Evolutionary conservation across 345 rosid species (phyloP).

Genomic region (Citrus australasica): DNA sequence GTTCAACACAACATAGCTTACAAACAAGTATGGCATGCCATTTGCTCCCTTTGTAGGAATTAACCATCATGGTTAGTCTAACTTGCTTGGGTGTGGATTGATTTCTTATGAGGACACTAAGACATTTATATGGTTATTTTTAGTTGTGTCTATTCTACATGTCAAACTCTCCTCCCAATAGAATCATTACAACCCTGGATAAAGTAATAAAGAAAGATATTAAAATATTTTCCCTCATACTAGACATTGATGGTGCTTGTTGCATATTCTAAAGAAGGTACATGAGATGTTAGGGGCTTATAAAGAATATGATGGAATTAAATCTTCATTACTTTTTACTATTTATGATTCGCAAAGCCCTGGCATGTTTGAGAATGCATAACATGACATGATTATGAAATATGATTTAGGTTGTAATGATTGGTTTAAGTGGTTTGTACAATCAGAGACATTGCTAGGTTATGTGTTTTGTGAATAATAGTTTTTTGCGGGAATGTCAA

Average conservation of each 20-base stretch:
- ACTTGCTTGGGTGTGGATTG: too few species aligned
- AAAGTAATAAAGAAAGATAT: background rate
- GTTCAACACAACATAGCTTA: too few species aligned
- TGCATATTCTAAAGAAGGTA: background rate
- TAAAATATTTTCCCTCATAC: background rate
- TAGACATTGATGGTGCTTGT: background rate
- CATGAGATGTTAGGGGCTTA: background rate
- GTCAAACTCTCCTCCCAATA: too few species aligned
- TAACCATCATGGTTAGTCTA: too few species aligned
- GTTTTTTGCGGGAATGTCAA: accelerated
- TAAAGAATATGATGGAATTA: background rate
- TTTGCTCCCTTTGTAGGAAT: too few species aligned
- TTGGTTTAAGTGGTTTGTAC: background rate
- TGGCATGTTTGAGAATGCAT: background rate
- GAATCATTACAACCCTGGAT: too few species aligned
- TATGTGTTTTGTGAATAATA: too few species aligned
- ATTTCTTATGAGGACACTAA: too few species aligned
- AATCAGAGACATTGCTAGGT: background rate
- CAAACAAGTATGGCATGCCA: too few species aligned
- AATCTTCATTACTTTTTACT: background rate
- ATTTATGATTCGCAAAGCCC: background rate
- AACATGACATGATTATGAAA: background rate
- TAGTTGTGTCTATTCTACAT: too few species aligned
- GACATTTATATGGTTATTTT: too few species aligned
- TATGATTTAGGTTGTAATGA: background rate